Evolutionary conservation across 176 grass and related monocot genomes (phyloP).

Genomic region (Chrysopogon serrulatus): DNA sequence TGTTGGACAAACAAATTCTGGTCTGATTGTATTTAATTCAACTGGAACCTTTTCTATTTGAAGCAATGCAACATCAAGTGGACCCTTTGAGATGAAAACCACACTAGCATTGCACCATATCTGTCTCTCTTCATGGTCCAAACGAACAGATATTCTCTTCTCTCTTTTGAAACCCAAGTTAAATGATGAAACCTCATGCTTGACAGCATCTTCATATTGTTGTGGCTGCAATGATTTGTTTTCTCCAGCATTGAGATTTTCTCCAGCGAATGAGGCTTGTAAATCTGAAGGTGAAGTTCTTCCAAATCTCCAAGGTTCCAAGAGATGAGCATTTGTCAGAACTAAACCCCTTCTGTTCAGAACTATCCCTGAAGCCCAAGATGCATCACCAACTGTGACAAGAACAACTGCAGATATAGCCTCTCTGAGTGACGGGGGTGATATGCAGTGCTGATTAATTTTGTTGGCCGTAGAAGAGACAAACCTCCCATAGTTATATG

Average conservation of each 20-base stretch:
- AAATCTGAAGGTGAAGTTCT: slow-evolving; percentile 61
- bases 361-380: slow-evolving; percentile 95
- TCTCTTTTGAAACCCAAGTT: slow-evolving; percentile 52
- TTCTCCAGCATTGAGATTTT: slow-evolving; percentile 7
- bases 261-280: slow-evolving; percentile 21
- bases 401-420: slow-evolving; percentile 80
- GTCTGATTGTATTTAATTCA: slow-evolving; percentile 54
- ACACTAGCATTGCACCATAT: slow-evolving; percentile 69
- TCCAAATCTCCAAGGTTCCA: slow-evolving; percentile 97
- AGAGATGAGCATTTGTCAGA: slow-evolving; percentile 92
- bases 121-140: slow-evolving; percentile 51
- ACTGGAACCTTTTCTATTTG: slow-evolving; percentile 60
- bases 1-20: slow-evolving; percentile 69
- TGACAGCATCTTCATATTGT: slow-evolving; percentile 32
- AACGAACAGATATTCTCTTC: slow-evolving; percentile 67
- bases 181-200: slow-evolving; percentile 39
- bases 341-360: slow-evolving; percentile 77
- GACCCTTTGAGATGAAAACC: slow-evolving; percentile 84
- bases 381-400: slow-evolving; percentile 66
- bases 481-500: slow-evolving; percentile 17
- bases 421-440: slow-evolving; percentile 34
- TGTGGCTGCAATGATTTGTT: slow-evolving; percentile 17
- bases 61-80: slow-evolving; percentile 80
- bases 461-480: slow-evolving; percentile 15
- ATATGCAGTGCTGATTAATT: slow-evolving; percentile 14